Conservation (phyloP, 1,139 yeast species). For the Suhomyces bribrorum region DNA sequence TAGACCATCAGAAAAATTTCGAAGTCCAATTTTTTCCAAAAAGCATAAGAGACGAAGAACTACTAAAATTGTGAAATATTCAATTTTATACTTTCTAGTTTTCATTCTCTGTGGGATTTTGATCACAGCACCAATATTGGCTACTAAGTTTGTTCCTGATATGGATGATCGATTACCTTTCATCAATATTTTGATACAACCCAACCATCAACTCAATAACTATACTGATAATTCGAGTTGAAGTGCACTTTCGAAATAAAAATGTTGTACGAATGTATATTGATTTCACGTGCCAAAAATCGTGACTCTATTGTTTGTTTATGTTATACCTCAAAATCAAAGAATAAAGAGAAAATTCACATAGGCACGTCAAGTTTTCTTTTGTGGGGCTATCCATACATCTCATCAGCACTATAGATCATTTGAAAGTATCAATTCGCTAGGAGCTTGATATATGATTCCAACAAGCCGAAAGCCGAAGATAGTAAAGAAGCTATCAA, state of each 20-base stretch:
- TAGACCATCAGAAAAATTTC: constrained; percentile 29
- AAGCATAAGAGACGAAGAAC: constrained; percentile 19
- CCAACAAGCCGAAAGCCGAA: constrained; percentile 15
- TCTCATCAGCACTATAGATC: not conserved
- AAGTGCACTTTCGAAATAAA: too few species aligned
- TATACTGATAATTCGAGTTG: not conserved
- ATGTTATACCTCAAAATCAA: not conserved
- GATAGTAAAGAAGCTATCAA: constrained; percentile 14
- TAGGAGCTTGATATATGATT: constrained; percentile 8
- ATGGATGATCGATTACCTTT: constrained; percentile 17
- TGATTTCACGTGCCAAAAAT: not conserved
- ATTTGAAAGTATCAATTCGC: not conserved
- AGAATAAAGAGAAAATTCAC: not conserved
- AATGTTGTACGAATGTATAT: too few species aligned
- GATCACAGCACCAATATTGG: constrained; percentile 32
- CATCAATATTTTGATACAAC: constrained; percentile 52
- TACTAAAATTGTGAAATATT: constrained; percentile 13
- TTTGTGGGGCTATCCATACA: not conserved
- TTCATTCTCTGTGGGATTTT: constrained; percentile 20
- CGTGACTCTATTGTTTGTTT: constrained; percentile 7
- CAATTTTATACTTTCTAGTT: constrained; percentile 22
- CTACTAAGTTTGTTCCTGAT: constrained; percentile 18
- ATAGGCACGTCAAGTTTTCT: not conserved
- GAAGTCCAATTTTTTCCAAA: constrained; percentile 29
- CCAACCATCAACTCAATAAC: constrained; percentile 27